Evolutionary conservation across 2,329 filamentous ascomycete species (phyloP).

Genomic region (Fusarium sp.): DNA sequence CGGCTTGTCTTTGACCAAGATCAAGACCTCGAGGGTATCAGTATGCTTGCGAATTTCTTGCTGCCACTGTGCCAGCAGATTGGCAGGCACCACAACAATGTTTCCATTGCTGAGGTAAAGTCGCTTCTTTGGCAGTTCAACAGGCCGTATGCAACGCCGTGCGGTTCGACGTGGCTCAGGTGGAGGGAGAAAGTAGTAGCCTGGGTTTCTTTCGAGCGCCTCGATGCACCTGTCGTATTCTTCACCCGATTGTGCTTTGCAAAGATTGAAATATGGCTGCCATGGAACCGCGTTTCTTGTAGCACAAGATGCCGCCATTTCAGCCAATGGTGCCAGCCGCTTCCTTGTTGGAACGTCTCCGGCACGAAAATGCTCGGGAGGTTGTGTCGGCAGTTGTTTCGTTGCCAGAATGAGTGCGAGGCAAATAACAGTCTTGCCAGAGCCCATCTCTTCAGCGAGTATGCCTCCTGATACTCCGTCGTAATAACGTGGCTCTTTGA

Average conservation of each 20-base stretch:
- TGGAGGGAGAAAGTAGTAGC: slow-evolving; percentile 68
- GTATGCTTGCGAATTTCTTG: slow-evolving; percentile 86
- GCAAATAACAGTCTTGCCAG: slow-evolving; percentile 90
- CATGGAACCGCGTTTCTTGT: slow-evolving; percentile 78
- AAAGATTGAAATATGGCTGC: slow-evolving; percentile 71
- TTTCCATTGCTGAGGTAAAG: slow-evolving; percentile 77
- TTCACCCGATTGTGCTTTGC: slow-evolving; percentile 58
- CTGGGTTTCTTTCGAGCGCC: slow-evolving; percentile 69
- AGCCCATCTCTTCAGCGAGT: slow-evolving; percentile 83
- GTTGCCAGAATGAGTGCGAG: slow-evolving; percentile 83
- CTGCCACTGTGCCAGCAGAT: slow-evolving; percentile 86
- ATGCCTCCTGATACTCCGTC: slow-evolving; percentile 82
- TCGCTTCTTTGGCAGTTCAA: slow-evolving; percentile 55
- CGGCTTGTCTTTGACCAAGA: slow-evolving; percentile 66
- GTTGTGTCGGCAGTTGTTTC: slow-evolving; percentile 72
- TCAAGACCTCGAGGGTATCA: slow-evolving; percentile 71
- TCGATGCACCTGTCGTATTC: slow-evolving; percentile 67
- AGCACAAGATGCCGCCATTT: slow-evolving; percentile 80
- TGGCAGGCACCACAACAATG: slow-evolving; percentile 84
- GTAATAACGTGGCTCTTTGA: slow-evolving; percentile 77
- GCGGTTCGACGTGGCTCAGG: slow-evolving; percentile 53
- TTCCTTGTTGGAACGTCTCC: slow-evolving; percentile 55
- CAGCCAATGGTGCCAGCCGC: slow-evolving; percentile 71
- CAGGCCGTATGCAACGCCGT: slow-evolving; percentile 26
- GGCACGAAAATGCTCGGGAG: slow-evolving; percentile 71